A percentile compares a stretch with the other conserved stretches of the same genome.
phyloP scores from a whole-genome alignment of 108 stramenopile species.

The Pseudonitzschia pungens region DNA sequence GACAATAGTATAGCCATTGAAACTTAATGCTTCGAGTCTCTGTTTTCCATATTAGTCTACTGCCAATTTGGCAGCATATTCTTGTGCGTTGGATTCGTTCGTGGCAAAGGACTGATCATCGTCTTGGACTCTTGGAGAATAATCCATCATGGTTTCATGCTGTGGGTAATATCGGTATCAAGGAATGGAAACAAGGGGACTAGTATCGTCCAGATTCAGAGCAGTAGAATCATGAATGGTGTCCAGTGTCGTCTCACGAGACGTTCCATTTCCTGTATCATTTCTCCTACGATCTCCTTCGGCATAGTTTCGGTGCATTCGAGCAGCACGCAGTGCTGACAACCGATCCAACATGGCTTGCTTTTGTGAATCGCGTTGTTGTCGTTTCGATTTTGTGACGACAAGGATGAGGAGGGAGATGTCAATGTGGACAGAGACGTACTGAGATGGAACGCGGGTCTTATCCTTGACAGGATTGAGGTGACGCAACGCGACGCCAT shows the following conservation, averaged over 20 bases:
- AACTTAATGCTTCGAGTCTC: too few species aligned
- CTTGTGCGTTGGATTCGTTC: conserved; percentile 10
- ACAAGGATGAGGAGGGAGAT: too few species aligned
- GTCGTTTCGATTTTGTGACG: too few species aligned
- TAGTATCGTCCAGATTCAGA: not conserved
- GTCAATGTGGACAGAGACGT: too few species aligned
- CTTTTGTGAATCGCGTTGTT: not conserved
- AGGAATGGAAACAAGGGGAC: too few species aligned
- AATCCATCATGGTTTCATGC: not conserved
- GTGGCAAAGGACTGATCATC: conserved; percentile 3
- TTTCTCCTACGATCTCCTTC: not conserved
- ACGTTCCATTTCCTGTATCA: not conserved
- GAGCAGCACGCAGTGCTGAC: conserved; percentile 14
- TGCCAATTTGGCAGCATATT: too few species aligned
- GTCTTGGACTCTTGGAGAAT: not conserved
- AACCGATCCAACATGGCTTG: conserved; percentile 10
- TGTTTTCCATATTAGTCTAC: too few species aligned
- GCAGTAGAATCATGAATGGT: not conserved
- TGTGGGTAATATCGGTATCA: conserved; percentile 11
- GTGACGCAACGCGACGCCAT: too few species aligned
- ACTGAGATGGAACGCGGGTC: too few species aligned
- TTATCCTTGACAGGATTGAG: too few species aligned
- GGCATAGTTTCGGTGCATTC: conserved; percentile 4
- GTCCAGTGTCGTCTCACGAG: not conserved
- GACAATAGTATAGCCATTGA: not conserved